Evolutionary conservation across 2,329 filamentous ascomycete genomes (phyloP), one percentile per base, ranked within the genome.

Genomic region (Uncinocarpus reesii): DNA sequence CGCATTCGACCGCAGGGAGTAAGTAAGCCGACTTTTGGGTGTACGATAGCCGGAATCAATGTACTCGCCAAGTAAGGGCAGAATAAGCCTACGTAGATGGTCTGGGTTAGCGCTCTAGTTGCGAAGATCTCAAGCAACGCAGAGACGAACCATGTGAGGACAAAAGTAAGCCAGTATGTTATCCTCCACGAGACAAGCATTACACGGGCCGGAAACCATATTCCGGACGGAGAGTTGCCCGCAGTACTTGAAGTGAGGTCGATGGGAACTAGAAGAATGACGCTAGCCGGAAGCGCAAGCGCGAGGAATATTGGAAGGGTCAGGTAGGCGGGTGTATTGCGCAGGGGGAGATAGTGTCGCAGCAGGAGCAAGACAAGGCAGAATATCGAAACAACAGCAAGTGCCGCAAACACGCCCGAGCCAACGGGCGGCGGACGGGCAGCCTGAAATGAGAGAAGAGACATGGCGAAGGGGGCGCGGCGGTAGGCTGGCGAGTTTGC

Each of bases 101-200:
- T n/a, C n/a, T 34, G 6, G 29, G 42, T 40, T 21, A 31, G 53
- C 50, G 46, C 49, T 34, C 20, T 8, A 13, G n/a, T n/a, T n/a
- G n/a, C n/a, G n/a, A 10, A 36, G n/a, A 3, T 3, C 34, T 5
- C n/a, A 13, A 18, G 40, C 2, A 24, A n/a, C 37, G 26, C 10
- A 7, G 16, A 23, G 24, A 57, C 74, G 43, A 71, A 90, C 92
- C 92, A 98, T 48, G 90, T 96, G 60, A 98, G 70, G 43, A 82
- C 80, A 68, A 98, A 98, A 0, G 90, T 96, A 48, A 98, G 74
- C 92, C 92, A 98, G 69, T 98, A 98, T 16, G 84, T 83, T 55
- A 98, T 90, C 62, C 90, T 79, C 92, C 92, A 98, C 50, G 84
- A 83, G 20, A 95, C 86, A 60, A 93, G 73, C 42, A 95, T 73